phyloP scores from a whole-genome alignment of 768 basidiomycete genomes.

The Russula sp. region DNA sequence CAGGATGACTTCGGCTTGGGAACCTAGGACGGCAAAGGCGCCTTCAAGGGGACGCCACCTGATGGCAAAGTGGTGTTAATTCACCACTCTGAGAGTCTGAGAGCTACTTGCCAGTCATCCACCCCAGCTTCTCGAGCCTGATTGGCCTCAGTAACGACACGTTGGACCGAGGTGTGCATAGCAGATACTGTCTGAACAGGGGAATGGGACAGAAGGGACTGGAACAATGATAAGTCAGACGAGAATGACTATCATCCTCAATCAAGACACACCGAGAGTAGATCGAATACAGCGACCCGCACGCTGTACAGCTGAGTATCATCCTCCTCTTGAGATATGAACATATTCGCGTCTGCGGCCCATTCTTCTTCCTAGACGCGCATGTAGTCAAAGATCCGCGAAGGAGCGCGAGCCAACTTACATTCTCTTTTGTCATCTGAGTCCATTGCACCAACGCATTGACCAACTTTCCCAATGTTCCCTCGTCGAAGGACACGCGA shows the following conservation, averaged over 20 bases:
- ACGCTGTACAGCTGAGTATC: slow-evolving; percentile 80
- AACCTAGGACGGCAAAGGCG: slow-evolving; percentile 74
- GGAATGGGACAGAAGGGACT: slow-evolving; percentile 58
- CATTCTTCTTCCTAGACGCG: slow-evolving; percentile 78
- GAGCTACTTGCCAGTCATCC: slow-evolving; percentile 56
- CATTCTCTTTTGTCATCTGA: slow-evolving; percentile 90
- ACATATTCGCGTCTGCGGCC: slow-evolving; percentile 85
- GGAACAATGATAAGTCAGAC: background rate
- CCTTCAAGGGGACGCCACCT: slow-evolving; percentile 96
- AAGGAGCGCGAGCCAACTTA: slow-evolving; percentile 38
- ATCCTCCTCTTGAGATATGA: slow-evolving; percentile 93
- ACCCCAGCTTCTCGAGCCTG: slow-evolving; percentile 52
- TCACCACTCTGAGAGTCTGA: background rate
- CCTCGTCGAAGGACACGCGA: slow-evolving; percentile 57
- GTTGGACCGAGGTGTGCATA: slow-evolving; percentile 54
- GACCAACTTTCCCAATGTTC: slow-evolving; percentile 51
- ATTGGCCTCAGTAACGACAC: slow-evolving; percentile 57
- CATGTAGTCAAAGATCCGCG: slow-evolving; percentile 12
- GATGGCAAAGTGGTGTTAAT: slow-evolving; percentile 11
- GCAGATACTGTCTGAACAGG: slow-evolving; percentile 49
- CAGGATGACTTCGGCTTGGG: slow-evolving; percentile 70
- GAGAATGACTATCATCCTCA: slow-evolving; percentile 6
- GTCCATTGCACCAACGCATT: slow-evolving; percentile 61
- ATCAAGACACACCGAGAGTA: slow-evolving; percentile 59
- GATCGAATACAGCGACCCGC: slow-evolving; percentile 79